Evolutionary conservation across 2,329 filamentous ascomycete species (phyloP).

Genomic region (Hymenoscyphus linearis): DNA sequence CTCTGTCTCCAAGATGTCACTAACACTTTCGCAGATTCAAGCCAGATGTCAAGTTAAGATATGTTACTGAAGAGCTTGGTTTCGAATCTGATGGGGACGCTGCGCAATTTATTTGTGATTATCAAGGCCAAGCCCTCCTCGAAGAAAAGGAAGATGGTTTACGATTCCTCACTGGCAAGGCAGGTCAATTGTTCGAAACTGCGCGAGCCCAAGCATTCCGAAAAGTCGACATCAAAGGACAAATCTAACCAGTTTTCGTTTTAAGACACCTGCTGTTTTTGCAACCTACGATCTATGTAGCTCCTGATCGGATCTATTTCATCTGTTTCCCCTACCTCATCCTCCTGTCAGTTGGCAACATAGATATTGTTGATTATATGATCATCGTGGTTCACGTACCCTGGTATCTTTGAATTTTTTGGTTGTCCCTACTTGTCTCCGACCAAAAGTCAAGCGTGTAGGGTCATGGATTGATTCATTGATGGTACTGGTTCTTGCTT

Average conservation of each 20-base stretch:
- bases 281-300: constrained; percentile 20
- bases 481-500: constrained; percentile 6
- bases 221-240: constrained; percentile 93
- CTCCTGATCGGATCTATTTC: constrained; percentile 17
- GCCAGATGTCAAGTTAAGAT: constrained; percentile 80
- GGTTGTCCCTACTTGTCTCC: constrained; percentile 14
- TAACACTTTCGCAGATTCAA: constrained; percentile 72
- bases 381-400: constrained; percentile 2
- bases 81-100: constrained; percentile 92
- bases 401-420: constrained; percentile 13
- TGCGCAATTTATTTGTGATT: constrained; percentile 81
- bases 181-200: constrained; percentile 65
- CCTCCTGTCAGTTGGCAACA: constrained; percentile 12
- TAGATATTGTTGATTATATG: constrained; percentile 2
- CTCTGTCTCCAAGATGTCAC: constrained; percentile 8
- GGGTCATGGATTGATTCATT: constrained; percentile 12
- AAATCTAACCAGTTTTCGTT: constrained; percentile 55
- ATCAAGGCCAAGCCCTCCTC: constrained; percentile 70
- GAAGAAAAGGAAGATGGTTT: constrained; percentile 72
- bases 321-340: constrained; percentile 16
- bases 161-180: constrained; percentile 69
- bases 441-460: constrained; percentile 13
- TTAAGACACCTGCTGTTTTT: constrained; percentile 9
- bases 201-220: constrained; percentile 71
- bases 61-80: constrained; percentile 90